Conservation (phyloP, 345 rosid species). For the Salix suchowensis region DNA sequence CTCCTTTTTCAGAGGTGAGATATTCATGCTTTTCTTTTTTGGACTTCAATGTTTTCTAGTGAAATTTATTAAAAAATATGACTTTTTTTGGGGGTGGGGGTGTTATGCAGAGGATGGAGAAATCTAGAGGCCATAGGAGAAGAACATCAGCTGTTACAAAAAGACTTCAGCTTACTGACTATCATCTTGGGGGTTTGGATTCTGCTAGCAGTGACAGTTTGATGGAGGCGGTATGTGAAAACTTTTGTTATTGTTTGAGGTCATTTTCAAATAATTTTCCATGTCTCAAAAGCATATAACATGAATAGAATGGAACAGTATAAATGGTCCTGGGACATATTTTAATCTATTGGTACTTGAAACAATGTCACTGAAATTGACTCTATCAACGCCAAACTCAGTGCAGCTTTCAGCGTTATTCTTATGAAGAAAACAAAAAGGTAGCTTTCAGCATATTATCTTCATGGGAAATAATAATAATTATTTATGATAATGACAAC, state of each 20-base stretch:
- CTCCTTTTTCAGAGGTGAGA: slow-evolving; percentile 52
- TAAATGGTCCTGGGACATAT: neutral
- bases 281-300: neutral
- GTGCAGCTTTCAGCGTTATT: neutral
- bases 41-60: slow-evolving; percentile 1
- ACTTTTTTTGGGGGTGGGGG: neutral
- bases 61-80: neutral
- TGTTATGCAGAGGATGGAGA: slow-evolving; percentile 39
- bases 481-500: neutral
- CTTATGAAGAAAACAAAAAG: neutral
- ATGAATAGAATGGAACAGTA: slow-evolving; percentile 1
- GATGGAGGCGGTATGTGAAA: slow-evolving; percentile 40
- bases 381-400: neutral
- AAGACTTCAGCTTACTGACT: slow-evolving; percentile 37
- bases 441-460: neutral
- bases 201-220: slow-evolving; percentile 30
- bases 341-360: neutral
- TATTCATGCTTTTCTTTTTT: neutral
- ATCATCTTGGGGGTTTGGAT: slow-evolving; percentile 32
- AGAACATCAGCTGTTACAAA: slow-evolving; percentile 35
- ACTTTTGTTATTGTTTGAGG: neutral
- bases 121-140: slow-evolving; percentile 33
- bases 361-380: slow-evolving; percentile 1
- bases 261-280: slow-evolving; percentile 16
- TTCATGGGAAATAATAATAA: neutral